A percentile compares a stretch with the other conserved stretches of the same genome.
Evolutionary conservation across 2,329 filamentous ascomycete genomes (phyloP).

Genomic region (Monosporascus sp.): DNA sequence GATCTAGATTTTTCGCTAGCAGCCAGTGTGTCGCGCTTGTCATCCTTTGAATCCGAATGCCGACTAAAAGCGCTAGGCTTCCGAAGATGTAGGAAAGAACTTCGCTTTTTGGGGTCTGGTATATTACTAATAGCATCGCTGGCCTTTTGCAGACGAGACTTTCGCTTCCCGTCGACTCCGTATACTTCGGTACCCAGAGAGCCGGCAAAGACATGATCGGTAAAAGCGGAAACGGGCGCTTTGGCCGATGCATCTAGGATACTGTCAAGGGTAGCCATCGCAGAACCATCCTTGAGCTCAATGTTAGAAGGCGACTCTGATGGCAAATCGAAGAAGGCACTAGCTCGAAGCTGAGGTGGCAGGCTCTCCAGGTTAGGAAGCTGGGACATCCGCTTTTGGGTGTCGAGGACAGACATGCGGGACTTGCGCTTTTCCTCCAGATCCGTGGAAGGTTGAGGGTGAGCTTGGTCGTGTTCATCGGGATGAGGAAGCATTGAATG

Average conservation of each 20-base stretch:
- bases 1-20: constrained; percentile 4
- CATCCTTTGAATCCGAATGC: constrained; percentile 17
- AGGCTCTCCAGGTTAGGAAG: constrained; percentile 46
- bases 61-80: constrained; percentile 31
- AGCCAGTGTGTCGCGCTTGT: constrained; percentile 12
- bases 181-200: constrained; percentile 72
- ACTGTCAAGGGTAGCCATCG: constrained; percentile 81
- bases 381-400: constrained; percentile 33
- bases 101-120: constrained; percentile 36
- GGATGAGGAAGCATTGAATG: not conserved
- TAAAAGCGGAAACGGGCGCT: constrained; percentile 87
- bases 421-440: constrained; percentile 25
- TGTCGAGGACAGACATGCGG: constrained; percentile 28
- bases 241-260: constrained; percentile 85
- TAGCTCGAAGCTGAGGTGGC: constrained; percentile 84
- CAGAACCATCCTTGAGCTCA: constrained; percentile 69
- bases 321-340: constrained; percentile 77
- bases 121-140: constrained; percentile 14
- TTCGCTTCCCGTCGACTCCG: constrained; percentile 51
- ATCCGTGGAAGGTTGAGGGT: constrained; percentile 4
- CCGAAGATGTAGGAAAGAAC: constrained; percentile 44
- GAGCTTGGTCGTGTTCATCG: constrained; percentile 5
- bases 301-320: constrained; percentile 43
- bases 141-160: constrained; percentile 25
- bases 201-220: constrained; percentile 78